phyloP scores from a whole-genome alignment of 1,284 basidiomycete genomes.

The Ceratobasidium sp. region DNA sequence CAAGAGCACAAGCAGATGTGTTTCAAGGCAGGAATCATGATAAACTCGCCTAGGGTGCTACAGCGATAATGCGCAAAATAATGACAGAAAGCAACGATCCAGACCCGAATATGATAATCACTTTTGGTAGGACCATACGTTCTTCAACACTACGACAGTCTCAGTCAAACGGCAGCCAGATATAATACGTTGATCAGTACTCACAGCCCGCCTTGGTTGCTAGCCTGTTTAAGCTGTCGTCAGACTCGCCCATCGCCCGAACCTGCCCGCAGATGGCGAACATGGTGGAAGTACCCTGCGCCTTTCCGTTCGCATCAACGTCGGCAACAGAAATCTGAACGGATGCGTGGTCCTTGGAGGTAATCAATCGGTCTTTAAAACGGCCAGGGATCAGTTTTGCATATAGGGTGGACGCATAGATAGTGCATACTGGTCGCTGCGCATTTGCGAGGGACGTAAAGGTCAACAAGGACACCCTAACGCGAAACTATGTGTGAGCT shows the following conservation, averaged over 20 bases:
- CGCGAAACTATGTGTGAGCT: neutral
- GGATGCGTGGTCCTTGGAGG: constrained; percentile 98
- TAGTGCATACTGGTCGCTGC: constrained; percentile 92
- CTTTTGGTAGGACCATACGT: constrained; percentile 49
- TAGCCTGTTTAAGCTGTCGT: constrained; percentile 96
- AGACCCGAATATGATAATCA: constrained; percentile 40
- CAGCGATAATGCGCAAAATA: constrained; percentile 36
- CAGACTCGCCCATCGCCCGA: constrained; percentile 92
- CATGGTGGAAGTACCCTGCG: constrained; percentile 84
- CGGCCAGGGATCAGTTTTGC: constrained; percentile 34
- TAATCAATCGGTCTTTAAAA: constrained; percentile 85
- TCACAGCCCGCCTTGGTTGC: constrained; percentile 94
- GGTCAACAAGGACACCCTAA: constrained; percentile 97
- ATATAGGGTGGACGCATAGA: constrained; percentile 48
- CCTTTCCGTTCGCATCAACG: constrained; percentile 92
- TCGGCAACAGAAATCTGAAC: constrained; percentile 96
- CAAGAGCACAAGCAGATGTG: no score
- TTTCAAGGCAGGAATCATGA: constrained; percentile 35
- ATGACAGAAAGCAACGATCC: constrained; percentile 26
- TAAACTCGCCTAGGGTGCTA: constrained; percentile 37
- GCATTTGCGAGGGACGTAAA: constrained; percentile 99
- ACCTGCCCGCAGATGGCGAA: constrained; percentile 96
- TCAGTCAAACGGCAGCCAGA: neutral
- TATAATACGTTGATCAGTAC: constrained; percentile 51
- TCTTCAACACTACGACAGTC: constrained; percentile 43